Conservation (phyloP, 1,284 basidiomycete genomes). For the Dichomitus squalens region DNA sequence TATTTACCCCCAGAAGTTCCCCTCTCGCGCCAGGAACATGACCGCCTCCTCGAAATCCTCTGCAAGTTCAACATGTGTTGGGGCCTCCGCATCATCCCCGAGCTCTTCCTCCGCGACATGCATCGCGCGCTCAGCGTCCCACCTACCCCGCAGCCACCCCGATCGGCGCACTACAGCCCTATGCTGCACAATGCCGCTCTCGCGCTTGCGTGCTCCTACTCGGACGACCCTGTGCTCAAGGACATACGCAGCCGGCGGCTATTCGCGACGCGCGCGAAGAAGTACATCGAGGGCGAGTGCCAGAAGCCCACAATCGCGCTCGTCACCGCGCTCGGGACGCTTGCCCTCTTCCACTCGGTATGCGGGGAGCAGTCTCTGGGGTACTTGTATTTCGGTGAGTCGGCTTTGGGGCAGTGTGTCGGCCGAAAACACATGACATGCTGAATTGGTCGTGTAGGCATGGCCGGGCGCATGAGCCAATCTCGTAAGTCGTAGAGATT, state of each 20-base stretch:
- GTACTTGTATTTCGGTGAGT: conserved; percentile 59
- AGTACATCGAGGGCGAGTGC: conserved; percentile 57
- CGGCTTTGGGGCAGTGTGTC: not conserved
- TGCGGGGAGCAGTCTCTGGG: conserved; percentile 58
- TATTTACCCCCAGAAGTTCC: conserved; percentile 50
- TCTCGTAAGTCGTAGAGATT: conserved; percentile 33
- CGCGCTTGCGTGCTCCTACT: conserved; percentile 59
- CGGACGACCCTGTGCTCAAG: conserved; percentile 54
- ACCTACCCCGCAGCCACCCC: conserved; percentile 43
- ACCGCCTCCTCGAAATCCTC: conserved; percentile 54
- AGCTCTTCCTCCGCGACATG: conserved; percentile 65
- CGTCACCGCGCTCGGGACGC: conserved; percentile 57
- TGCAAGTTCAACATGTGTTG: conserved; percentile 66
- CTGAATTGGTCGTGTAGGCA: conserved; percentile 38
- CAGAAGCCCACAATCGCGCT: conserved; percentile 59
- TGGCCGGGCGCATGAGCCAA: conserved; percentile 52
- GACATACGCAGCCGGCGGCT: conserved; percentile 46
- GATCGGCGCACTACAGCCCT: conserved; percentile 66
- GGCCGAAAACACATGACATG: no score
- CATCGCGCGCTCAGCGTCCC: conserved; percentile 50
- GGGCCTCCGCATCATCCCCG: conserved; percentile 47
- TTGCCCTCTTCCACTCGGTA: conserved; percentile 60
- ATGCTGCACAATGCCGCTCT: conserved; percentile 73
- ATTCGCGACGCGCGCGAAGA: conserved; percentile 58
- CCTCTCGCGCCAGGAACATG: conserved; percentile 54